phyloP scores from a whole-genome alignment of 805 yeast genomes.

The Candida easanensis region DNA sequence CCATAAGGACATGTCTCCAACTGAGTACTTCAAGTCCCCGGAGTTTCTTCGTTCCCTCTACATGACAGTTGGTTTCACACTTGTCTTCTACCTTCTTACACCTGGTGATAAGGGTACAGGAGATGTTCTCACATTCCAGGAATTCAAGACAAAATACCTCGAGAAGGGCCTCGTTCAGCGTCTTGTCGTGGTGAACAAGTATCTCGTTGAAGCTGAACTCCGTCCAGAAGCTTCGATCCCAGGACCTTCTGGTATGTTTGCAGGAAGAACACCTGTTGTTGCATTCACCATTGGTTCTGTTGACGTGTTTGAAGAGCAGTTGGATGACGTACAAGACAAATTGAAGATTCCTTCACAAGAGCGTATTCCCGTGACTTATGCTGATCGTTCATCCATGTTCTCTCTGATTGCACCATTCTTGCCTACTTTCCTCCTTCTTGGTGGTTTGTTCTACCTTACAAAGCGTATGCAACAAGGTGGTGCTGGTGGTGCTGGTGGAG shows the following conservation, averaged over 20 bases:
- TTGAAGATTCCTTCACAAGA: conserved; percentile 65
- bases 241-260: conserved; percentile 25
- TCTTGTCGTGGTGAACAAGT: conserved; percentile 69
- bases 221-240: conserved; percentile 37
- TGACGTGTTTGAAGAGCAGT: conserved; percentile 78
- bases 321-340: conserved; percentile 68
- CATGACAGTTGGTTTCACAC: conserved; percentile 36
- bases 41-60: conserved; percentile 39
- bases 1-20: conserved; percentile 28
- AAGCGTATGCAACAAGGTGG: conserved; percentile 40
- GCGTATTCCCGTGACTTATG: conserved; percentile 74
- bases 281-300: conserved; percentile 87
- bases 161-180: conserved; percentile 76
- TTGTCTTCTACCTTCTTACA: conserved; percentile 35
- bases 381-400: conserved; percentile 63
- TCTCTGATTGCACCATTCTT: conserved; percentile 65
- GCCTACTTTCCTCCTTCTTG: conserved; percentile 79
- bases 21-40: conserved; percentile 40
- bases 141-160: conserved; percentile 75
- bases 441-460: conserved; percentile 54
- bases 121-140: conserved; percentile 62
- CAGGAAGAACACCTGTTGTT: conserved; percentile 41
- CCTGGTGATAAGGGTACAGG: conserved; percentile 26
- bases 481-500: conserved; percentile 47
- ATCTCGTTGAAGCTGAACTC: conserved; percentile 67